Conservation (phyloP, 75 land plant genomes). For the Pseudotsuga menziesii region DNA sequence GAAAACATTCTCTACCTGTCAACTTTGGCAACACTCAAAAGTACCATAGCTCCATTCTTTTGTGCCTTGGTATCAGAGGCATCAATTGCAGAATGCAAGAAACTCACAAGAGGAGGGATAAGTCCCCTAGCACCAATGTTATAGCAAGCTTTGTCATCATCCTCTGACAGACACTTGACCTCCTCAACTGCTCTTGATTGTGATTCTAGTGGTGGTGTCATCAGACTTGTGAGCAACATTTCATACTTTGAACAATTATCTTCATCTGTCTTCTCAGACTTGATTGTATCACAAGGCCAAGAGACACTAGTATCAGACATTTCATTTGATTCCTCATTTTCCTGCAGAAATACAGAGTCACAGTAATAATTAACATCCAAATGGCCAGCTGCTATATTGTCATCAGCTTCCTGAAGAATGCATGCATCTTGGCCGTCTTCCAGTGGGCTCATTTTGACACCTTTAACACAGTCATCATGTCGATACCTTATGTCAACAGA, state of each 20-base stretch:
- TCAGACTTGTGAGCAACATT: conserved; percentile 25
- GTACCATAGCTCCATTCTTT: conserved; percentile 41
- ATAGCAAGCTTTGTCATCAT: conserved; percentile 24
- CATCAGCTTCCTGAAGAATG: conserved; percentile 5
- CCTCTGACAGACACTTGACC: conserved; percentile 30
- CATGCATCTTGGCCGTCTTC: background rate
- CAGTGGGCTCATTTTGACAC: background rate
- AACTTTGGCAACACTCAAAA: conserved; percentile 48
- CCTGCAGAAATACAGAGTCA: conserved; percentile 16
- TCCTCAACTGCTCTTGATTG: conserved; percentile 46
- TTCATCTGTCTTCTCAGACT: conserved; percentile 5
- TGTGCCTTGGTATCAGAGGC: conserved; percentile 39
- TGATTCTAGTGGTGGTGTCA: conserved; percentile 30
- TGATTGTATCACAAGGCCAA: conserved; percentile 8
- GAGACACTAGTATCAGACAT: background rate
- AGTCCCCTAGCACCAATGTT: conserved; percentile 32
- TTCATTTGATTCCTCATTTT: background rate
- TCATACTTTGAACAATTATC: conserved; percentile 13
- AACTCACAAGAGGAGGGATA: conserved; percentile 39
- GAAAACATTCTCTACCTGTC: conserved; percentile 42
- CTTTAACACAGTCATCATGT: conserved; percentile 7
- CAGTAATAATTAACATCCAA: conserved; percentile 19
- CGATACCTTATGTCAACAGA: background rate
- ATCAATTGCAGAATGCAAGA: conserved; percentile 38
- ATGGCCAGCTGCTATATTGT: conserved; percentile 10